Evolutionary conservation across 345 rosid species (phyloP).

Genomic region (Stellera chamaejasme): DNA sequence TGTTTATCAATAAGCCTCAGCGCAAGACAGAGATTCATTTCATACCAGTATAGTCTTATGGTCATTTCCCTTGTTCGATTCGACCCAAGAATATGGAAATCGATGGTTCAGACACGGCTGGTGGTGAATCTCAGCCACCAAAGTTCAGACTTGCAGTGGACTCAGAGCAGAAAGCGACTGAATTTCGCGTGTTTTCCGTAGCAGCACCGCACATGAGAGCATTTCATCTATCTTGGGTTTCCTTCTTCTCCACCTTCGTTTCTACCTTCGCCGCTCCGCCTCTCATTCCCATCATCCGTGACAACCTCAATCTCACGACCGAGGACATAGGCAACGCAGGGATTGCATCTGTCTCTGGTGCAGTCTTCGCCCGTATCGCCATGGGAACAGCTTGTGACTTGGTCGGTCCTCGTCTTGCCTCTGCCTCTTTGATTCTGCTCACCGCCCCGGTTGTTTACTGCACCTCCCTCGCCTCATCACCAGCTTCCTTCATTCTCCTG

Average conservation of each 20-base stretch:
- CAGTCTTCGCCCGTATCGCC: conserved; percentile 71
- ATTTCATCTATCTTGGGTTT: conserved; percentile 81
- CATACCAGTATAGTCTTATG: too few relatives aligned
- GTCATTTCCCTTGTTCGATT: not conserved
- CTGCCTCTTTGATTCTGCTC: conserved; percentile 65
- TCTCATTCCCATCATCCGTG: conserved; percentile 76
- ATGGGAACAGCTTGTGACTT: conserved; percentile 86
- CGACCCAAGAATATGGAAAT: conserved; percentile 2
- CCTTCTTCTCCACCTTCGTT: conserved; percentile 77
- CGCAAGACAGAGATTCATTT: too few relatives aligned
- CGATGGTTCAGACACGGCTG: conserved; percentile 14
- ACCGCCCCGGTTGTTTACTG: conserved; percentile 83
- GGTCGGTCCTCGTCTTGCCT: conserved; percentile 85
- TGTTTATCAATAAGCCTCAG: too few relatives aligned
- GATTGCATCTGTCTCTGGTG: conserved; percentile 83
- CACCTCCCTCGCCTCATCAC: conserved; percentile 52
- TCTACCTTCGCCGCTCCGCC: conserved; percentile 91
- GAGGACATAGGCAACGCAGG: conserved; percentile 88
- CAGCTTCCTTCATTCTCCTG: conserved; percentile 57
- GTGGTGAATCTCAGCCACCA: conserved; percentile 7
- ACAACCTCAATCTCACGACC: conserved; percentile 75
- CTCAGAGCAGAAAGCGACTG: conserved; percentile 70
- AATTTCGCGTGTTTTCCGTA: conserved; percentile 53
- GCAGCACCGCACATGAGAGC: conserved; percentile 85
- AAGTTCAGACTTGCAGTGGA: conserved; percentile 75